Percentiles rank a stretch among this genome's conserved stretches.
phyloP scores from a whole-genome alignment of 2,329 filamentous ascomycete genomes.

The Xylaria sp. region DNA sequence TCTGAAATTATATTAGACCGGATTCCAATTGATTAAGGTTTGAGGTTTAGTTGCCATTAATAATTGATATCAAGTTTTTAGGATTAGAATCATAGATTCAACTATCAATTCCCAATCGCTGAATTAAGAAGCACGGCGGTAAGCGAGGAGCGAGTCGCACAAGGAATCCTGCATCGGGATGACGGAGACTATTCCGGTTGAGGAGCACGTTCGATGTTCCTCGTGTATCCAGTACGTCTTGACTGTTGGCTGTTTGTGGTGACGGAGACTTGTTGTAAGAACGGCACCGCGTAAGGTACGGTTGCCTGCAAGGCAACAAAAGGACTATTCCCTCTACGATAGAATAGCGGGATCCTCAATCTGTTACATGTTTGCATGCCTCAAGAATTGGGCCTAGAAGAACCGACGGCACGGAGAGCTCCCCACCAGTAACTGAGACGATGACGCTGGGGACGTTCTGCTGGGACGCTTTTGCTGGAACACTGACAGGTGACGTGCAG shows the following conservation, averaged over 20 bases:
- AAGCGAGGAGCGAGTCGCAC: neutral
- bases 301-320: constrained; percentile 1
- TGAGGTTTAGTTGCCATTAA: neutral
- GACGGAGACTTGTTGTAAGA: neutral
- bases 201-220: neutral
- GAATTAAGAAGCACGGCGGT: neutral
- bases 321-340: neutral
- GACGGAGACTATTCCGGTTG: constrained; percentile 4
- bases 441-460: constrained; percentile 26
- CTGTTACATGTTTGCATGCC: neutral
- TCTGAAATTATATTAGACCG: neutral
- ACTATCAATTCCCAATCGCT: neutral
- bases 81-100: neutral
- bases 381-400: constrained; percentile 28
- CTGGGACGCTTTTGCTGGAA: constrained; percentile 30
- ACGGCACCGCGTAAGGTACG: neutral
- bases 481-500: constrained; percentile 47
- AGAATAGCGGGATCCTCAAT: neutral
- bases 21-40: neutral
- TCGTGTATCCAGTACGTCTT: constrained; percentile 1
- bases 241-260: neutral
- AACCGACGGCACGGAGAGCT: constrained; percentile 39
- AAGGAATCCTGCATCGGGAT: neutral
- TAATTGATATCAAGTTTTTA: neutral
- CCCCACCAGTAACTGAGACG: constrained; percentile 36